Base-by-base conservation (phyloP, 352 stramenopile species). In the Saprolegnia parasitica region DNA sequence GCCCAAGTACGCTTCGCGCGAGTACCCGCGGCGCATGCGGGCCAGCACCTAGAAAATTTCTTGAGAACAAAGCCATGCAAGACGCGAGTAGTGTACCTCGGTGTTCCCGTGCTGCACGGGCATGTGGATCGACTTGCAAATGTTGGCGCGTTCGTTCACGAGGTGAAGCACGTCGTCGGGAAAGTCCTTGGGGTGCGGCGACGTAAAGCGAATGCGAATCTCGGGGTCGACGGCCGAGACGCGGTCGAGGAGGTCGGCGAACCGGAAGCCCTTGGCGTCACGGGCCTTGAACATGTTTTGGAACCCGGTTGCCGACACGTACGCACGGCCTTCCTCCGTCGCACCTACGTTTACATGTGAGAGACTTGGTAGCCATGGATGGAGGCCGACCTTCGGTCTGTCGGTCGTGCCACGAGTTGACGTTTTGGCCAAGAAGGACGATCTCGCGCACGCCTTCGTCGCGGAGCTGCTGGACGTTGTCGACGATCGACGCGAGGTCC, bases 121-220 rank as follows among this genome's bases (percentile, higher is more conserved):
- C 86, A 99, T 96, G 81, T 99, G 98, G 56, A 99, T 87, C 71
- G 96, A 90, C 72, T 93, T 96, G 77, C 97, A 99, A 64, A 99
- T 94, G 77, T 99, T 99, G 39, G 79, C 64, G 56, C 91, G 85
- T 72, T 99, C 91, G 50, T 80, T 74, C 67, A 97, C 89, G 16
- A 96, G 81, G 50, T 94, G 78, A 39, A 98, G 81, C 18, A 99
- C 81, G 50, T 91, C 89, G 29, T 97, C 83, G 0, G 97, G 96
- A 76, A 99, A 99, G 76, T 99, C 98, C 79, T 99, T 99, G 0
- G 98, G 97, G 76, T 99, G 98, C 5, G 98, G 97, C 24, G 91
- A 99, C 57, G 97, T 99, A 78, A 99, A 99, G 40, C 98, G 95
- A n/a, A 99, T 86, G 56, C 97, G 89, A 54, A 99, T 87, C 75